Base-by-base conservation (phyloP, 306 rosid genomes). In the Quercus agrifolia region DNA sequence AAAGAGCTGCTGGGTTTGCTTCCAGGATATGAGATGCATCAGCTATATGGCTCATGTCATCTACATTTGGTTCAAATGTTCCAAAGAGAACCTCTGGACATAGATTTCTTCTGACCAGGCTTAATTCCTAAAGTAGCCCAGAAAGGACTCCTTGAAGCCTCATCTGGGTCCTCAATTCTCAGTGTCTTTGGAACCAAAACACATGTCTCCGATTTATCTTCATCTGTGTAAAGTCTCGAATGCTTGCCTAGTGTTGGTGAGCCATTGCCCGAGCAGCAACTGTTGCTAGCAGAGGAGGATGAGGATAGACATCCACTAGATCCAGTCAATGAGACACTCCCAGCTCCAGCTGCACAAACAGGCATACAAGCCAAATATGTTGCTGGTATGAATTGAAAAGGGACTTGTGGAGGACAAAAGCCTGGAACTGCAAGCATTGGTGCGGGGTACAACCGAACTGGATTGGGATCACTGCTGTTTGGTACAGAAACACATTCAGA, bases 181-280 rank as follows among this genome's bases (percentile, higher is more conserved):
- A 84, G 66, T 4, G 84, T 78, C 85, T 90, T 88, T 7, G 87
- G 92, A 78, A 79, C 82, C 71, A 82, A 83, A 56, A 76, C 64
- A 54, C 79, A 67, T 28, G 82, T 86, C 38, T 85, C 92, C 51
- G 81, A 71, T 52, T 70, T 85, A 62, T 88, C 93, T 68, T 75
- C 85, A 46, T 87, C 88, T 10, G 71, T 27, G 54, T 41, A 69
- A 14, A 87, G 95, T 69, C 93, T 86, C 2, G 74, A 77, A 76
- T 89, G 97, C 76, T 92, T 90, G 2, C 94, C 97, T 6, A 90
- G 79, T 4, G 80, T 87, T 6, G 86, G 83, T 1, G 86, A 86
- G 17, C 78, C 87, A 82, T 78, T 85, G 12, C 87, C 81, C 0
- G 85, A 74, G 83, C 78, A 88, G 83, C 82, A 81, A 56, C 86